Base-by-base conservation (phyloP, 2,329 filamentous ascomycete species). In the Colletotrichum ledebouriae region DNA sequence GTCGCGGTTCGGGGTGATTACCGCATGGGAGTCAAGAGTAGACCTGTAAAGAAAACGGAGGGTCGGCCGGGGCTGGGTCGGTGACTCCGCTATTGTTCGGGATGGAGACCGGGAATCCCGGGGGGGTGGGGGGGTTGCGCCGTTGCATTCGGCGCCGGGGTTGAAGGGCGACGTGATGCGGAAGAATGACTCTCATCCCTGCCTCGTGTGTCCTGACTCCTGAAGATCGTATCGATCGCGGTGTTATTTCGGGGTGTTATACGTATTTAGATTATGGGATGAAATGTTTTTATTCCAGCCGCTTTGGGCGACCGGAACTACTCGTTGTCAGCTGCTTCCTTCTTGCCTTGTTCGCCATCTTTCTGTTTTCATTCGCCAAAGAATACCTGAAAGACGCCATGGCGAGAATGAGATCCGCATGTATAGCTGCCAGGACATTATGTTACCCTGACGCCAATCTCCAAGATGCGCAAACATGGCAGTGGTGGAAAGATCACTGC, bases 101-200 rank as follows among this genome's bases (percentile, higher is more conserved):
- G 4, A 12, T 39, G 57, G 29, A 29, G 29, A 29, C 29, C 29
- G 39, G 63, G 63, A 22, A 39, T 9, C 33, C 49, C 17, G 17
- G 47, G 62, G 20, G 42, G n/a, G 46, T 20, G 44, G 20, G n/a
- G n/a, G 55, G n/a, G 34, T 34, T 53, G 15, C 29, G 49, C 25
- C 49, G 49, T 17, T 34, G 15, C 29, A 12, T 46, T 53, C 25
- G n/a, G 15, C 22, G 1, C 37, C 34, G 29, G 34, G 13, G 6
- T 15, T n/a, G 9, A 11, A 39, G n/a, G 53, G 33, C 20, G 17
- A 65, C 63, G 25, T 50, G 34, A 34, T 34, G 52, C 34, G n/a
- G 15, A 41, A 11, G 20, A 50, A 42, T 56, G 58, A 66, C 63
- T 66, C 63, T 63, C 58, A 61, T 42, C 63, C 63, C 34, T 66